Evolutionary conservation across 2,329 filamentous ascomycete genomes (phyloP).

Genomic region (Domatiomyces catenatus): DNA sequence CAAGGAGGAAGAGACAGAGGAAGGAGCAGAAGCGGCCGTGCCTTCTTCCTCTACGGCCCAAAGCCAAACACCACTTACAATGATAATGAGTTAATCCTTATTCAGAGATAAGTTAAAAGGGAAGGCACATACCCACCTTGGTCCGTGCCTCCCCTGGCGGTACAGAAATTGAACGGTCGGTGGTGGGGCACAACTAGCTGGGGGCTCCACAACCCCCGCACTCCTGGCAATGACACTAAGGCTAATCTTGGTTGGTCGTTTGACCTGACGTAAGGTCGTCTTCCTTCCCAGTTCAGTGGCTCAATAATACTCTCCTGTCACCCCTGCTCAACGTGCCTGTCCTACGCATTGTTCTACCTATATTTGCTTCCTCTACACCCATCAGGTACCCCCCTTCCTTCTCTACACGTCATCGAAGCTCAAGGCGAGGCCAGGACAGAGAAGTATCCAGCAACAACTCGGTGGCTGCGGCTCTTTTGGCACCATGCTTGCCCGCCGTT

Average conservation of each 20-base stretch:
- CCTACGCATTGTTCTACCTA: background rate
- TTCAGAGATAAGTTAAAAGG: background rate
- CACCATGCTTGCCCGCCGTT: slow-evolving; percentile 31
- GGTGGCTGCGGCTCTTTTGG: slow-evolving; percentile 1
- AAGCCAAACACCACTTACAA: background rate
- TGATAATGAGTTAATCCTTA: background rate
- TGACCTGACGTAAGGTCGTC: background rate
- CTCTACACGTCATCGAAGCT: background rate
- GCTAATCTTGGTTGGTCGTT: background rate
- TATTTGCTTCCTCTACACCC: background rate
- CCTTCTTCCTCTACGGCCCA: background rate
- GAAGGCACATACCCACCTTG: background rate
- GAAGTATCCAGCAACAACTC: background rate
- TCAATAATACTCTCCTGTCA: background rate
- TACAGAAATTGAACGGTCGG: background rate
- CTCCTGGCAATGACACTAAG: background rate
- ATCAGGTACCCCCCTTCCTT: background rate
- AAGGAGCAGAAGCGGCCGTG: background rate
- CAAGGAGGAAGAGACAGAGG: background rate
- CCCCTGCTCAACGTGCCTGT: background rate
- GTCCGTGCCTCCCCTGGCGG: background rate
- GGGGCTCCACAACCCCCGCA: background rate
- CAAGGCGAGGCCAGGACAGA: background rate
- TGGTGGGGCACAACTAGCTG: background rate
- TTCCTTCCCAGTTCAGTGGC: too few species aligned